phyloP scores from a whole-genome alignment of 2,329 filamentous ascomycete species.

The Colletotrichum cordylinicola region DNA sequence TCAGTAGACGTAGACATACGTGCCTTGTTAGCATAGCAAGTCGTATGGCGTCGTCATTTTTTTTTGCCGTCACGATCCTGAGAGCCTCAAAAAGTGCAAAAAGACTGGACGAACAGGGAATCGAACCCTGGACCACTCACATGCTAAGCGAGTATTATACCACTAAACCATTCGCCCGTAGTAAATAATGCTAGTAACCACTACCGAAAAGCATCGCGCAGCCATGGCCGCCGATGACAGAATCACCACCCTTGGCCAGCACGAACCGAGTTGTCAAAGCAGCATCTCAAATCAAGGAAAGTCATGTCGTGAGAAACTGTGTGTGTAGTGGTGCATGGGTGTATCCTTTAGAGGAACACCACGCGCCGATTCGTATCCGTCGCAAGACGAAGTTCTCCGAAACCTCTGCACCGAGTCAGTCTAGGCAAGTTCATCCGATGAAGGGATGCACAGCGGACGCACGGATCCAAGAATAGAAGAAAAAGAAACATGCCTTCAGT shows the following conservation, averaged over 20 bases:
- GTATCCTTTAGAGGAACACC: neutral
- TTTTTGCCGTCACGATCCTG: neutral
- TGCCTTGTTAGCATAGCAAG: neutral
- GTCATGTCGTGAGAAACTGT: neutral
- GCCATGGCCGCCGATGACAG: neutral
- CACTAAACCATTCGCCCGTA: conserved; percentile 10
- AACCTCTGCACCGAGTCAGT: neutral
- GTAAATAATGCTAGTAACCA: neutral
- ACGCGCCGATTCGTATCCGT: neutral
- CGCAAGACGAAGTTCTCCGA: neutral
- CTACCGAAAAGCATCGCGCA: neutral
- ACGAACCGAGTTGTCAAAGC: neutral
- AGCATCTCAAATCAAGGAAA: neutral
- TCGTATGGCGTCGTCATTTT: neutral
- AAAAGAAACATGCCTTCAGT: neutral
- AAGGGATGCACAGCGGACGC: neutral
- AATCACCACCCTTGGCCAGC: neutral
- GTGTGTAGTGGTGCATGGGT: neutral
- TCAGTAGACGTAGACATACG: neutral
- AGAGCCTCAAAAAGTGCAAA: neutral
- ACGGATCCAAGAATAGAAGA: neutral
- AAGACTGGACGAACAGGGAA: conserved; percentile 5
- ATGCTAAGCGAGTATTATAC: conserved; percentile 17
- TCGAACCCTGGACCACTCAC: conserved; percentile 15
- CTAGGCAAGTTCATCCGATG: neutral